A percentile compares a stretch with the other conserved stretches of the same genome.
Conservation (phyloP, 495 filamentous ascomycete genomes). For the Hypoxylon rickii region DNA sequence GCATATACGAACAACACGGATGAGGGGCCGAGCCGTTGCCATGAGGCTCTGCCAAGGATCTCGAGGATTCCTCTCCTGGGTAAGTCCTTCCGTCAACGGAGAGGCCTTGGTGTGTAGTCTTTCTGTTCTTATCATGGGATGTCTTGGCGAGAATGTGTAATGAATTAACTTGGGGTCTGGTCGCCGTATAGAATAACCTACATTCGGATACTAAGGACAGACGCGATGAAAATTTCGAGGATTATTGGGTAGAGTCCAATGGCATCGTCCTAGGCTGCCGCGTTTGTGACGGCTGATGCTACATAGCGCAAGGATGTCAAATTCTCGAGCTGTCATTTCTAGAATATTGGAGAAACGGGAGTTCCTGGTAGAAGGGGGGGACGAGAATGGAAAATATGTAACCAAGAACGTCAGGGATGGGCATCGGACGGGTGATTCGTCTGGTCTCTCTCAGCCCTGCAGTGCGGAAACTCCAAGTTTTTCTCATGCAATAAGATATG, state of each 20-base stretch:
- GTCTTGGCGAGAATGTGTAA: slow-evolving; percentile 15
- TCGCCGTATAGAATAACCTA: not conserved
- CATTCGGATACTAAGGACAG: not conserved
- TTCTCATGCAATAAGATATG: not conserved
- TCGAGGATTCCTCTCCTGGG: slow-evolving; percentile 18
- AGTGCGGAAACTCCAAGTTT: not conserved
- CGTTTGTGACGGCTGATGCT: slow-evolving; percentile 1
- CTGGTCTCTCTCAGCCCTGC: slow-evolving; percentile 5
- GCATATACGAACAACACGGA: slow-evolving; percentile 25
- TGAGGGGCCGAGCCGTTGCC: slow-evolving; percentile 4
- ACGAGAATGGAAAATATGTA: not conserved
- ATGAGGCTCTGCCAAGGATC: slow-evolving; percentile 31
- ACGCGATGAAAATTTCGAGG: not conserved
- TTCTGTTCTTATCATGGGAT: slow-evolving; percentile 4
- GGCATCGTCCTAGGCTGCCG: not conserved
- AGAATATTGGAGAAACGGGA: slow-evolving; percentile 1
- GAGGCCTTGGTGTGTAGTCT: slow-evolving; percentile 6
- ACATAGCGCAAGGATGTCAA: slow-evolving; percentile 4
- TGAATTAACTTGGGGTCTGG: not conserved
- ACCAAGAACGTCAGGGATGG: not conserved
- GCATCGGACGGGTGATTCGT: slow-evolving; percentile 26
- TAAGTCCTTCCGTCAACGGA: slow-evolving; percentile 1
- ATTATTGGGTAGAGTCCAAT: slow-evolving; percentile 7
- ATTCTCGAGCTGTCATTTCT: slow-evolving; percentile 14
- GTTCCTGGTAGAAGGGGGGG: not conserved